Evolutionary conservation across 371 early-diverging fungal species (phyloP), one percentile per base, ranked within the genome.

Genomic region (Chytridium lagenaria): DNA sequence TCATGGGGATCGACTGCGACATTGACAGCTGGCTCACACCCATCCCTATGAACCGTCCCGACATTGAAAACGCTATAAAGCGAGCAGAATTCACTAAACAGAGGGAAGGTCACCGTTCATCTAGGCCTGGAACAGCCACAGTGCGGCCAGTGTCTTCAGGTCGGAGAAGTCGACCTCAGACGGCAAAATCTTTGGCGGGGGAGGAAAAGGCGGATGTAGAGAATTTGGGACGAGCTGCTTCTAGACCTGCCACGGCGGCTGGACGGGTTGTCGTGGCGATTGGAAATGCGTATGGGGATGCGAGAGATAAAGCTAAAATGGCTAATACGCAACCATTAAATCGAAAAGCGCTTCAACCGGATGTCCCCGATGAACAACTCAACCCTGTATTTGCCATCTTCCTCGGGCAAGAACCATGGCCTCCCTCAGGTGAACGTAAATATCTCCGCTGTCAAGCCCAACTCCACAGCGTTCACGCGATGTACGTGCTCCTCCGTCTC

Each of bases 401-500:
- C 37, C 37, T 68, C 37, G 74, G 74, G 3, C 69, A 74, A 40
- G 34, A 68, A 19, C 74, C 74, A 1, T 74, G 74, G 74, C 69
- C 74, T 2, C 69, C 69, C 3, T 68, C 69, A 39, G 66, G 59
- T 16, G 74, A 74, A 50, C 5, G 69, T 19, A 36, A 69, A 30
- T 74, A 74, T 52, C 65, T 74, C 16, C 40, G 55, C 10, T 50
- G 37, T 34, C 69, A 74, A 33, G 74, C 74, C 2, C 61, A 68
- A 2, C 16, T 28, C 23, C 12, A 68, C 40, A 50, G 59, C 28
- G 19, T 3, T 2, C 23, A 49, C n/a, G 33, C 50, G 26, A 16
- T 64, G 2, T 49, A 49, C n/a, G 7, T 37, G 1, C 44, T 69
- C 52, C 23, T 30, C 3, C 10, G 65, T 1, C 55, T 74, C 2